Evolutionary conservation across 2,329 filamentous ascomycete genomes (phyloP).

Genomic region (Phialophora expanda): DNA sequence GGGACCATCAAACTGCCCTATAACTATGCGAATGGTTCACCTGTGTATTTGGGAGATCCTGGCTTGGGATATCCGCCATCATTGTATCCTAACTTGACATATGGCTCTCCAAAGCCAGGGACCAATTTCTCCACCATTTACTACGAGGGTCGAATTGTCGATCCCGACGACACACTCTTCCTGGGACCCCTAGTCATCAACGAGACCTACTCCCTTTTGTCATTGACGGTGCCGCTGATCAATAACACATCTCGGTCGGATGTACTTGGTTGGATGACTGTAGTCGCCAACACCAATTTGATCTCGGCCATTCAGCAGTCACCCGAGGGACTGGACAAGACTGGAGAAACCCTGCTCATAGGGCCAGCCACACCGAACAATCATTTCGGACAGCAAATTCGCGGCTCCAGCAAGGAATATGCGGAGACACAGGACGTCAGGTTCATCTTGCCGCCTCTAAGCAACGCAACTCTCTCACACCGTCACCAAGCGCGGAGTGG

Average conservation of each 20-base stretch:
- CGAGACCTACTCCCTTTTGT: conserved; percentile 74
- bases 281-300: conserved; percentile 71
- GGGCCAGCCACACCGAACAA: conserved; percentile 72
- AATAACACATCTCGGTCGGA: conserved; percentile 69
- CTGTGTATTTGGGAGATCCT: conserved; percentile 65
- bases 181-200: conserved; percentile 78
- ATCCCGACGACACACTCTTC: conserved; percentile 64
- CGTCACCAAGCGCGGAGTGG: conserved; percentile 34
- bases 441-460: conserved; percentile 38
- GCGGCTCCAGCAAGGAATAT: conserved; percentile 50
- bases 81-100: conserved; percentile 81
- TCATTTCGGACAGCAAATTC: conserved; percentile 55
- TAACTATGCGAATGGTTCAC: conserved; percentile 60
- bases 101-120: conserved; percentile 45
- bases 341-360: conserved; percentile 72
- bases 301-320: conserved; percentile 68
- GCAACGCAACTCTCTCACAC: conserved; percentile 25
- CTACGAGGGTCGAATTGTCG: conserved; percentile 46
- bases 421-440: conserved; percentile 25
- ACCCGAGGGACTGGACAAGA: conserved; percentile 71
- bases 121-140: conserved; percentile 46
- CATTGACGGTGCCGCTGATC: conserved; percentile 78
- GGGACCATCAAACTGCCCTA: conserved; percentile 66
- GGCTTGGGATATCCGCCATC: conserved; percentile 70
- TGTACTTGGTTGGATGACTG: conserved; percentile 81